Base-by-base conservation (phyloP, 371 early-diverging fungal species). In the Phascolomyces articulosus region DNA sequence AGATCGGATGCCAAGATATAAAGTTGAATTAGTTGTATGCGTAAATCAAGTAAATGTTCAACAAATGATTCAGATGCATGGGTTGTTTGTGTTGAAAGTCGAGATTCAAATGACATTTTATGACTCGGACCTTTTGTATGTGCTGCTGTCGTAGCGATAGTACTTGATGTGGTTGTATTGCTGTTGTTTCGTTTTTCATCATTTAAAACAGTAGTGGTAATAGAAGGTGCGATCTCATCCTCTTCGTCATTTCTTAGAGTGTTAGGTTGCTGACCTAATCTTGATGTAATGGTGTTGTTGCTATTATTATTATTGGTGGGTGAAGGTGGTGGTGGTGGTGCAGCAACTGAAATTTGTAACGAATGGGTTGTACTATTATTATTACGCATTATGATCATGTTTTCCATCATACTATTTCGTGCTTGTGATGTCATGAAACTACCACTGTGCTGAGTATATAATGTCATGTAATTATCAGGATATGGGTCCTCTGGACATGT, bases 1-100 rank as follows among this genome's bases (percentile, higher is more conserved):
- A 97, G 83, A 55, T 95, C 95, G 29, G 85, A 85, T 1, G 95
- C 38, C 26, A 58, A 31, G 21, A 66, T 49, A 48, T 63, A 71
- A 16, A 60, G 26, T 51, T 26, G 51, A 44, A 48, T 38, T 26
- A 40, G 27, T 58, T 64, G 64, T 51, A 57, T 24, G 40, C 57
- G 29, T 55, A 59, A 24, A 57, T 40, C 15, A 26, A 38, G 6
- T n/a, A 55, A n/a, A 40, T 40, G 41, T 41, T 55, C 53, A 31
- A 62, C 55, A 55, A 54, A 51, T 24, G 38, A 51, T 28, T 62
- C 55, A 3, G 16, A 20, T 53, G 54, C 53, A 15, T 23, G 54
- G 9, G 63, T 34, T 11, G 28, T 38, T 27, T 54, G 55, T 21
- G 63, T 55, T 2, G 60, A 38, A 18, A 55, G 55, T 7, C 55